Evolutionary conservation across 2,329 filamentous ascomycete species (phyloP), one percentile per base, ranked within the genome.

Genomic region (Talaromyces sp.): DNA sequence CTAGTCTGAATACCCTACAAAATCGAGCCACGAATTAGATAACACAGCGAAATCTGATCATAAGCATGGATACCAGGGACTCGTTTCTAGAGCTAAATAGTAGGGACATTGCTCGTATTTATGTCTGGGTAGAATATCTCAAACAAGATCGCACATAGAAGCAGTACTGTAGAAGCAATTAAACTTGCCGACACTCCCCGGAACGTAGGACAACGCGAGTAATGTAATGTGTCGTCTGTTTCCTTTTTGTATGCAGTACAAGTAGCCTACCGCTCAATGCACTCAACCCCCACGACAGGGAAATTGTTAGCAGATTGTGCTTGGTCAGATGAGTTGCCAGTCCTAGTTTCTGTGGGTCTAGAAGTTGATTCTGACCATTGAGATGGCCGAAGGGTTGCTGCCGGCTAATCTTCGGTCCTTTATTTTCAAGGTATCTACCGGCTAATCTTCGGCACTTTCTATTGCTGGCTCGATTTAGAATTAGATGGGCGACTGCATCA

Each of bases 391-490:
- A 39, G 22, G 5, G 39, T 37, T 27, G 37, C 22, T 27, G 56
- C 56, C 56, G 56, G 56, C 37, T 59, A 59, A 59, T 41, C 56
- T 33, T 43, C 56, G 56, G 56, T 19, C 24, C 22, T 59, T 59
- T 43, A 16, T 2, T 59, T 16, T 27, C 24, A 52, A n/a, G 49
- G 27, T 52, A 14, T 50, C 2, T 3, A 37, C 56, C 56, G 56
- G 56, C 56, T 59, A 59, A 59, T 31, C 56, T 59, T 59, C 56
- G 56, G 56, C 37, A 16, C 22, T 59, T 45, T 59, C 37, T n/a
- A n/a, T 31, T 59, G 19, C 24, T 27, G 56, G 56, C 22, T 59
- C 14, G 22, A 59, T 43, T 59, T 59, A 31, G 56, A 43, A 37
- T 14, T 37, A 19, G 10, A 33, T 19, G 49, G 14, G 27, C 16